phyloP scores from a whole-genome alignment of 73 alveolate genomes.

The Symbiodinium natans region DNA sequence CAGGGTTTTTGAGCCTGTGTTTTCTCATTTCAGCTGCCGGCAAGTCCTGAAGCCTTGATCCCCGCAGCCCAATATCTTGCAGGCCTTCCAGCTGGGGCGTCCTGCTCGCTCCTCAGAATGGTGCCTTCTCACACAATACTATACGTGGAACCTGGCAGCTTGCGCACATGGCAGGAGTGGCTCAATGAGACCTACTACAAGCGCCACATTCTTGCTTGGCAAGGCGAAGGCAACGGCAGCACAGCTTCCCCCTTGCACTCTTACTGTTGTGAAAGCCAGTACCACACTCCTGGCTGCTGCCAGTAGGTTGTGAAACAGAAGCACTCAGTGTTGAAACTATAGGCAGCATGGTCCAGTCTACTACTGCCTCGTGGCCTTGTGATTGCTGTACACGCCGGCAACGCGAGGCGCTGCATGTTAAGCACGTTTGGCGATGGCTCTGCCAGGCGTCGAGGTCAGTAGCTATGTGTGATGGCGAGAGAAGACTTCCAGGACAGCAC shows the following conservation, averaged over 20 bases:
- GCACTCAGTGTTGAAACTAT: too few species aligned
- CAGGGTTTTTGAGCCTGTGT: background rate
- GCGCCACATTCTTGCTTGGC: background rate
- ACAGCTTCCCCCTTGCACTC: too few species aligned
- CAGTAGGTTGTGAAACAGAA: too few species aligned
- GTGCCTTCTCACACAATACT: background rate
- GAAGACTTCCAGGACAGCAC: background rate
- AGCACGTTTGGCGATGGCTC: too few species aligned
- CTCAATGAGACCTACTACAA: conserved; percentile 12
- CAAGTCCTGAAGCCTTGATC: background rate
- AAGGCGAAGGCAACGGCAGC: too few species aligned
- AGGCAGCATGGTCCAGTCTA: too few species aligned
- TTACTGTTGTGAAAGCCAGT: too few species aligned
- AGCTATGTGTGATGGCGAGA: background rate
- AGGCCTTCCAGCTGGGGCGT: background rate
- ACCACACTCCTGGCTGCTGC: too few species aligned
- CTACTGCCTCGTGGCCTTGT: too few species aligned
- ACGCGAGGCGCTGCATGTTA: too few species aligned
- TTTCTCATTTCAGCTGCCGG: background rate
- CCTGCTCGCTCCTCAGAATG: background rate
- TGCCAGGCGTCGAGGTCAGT: background rate
- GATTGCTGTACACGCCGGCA: too few species aligned
- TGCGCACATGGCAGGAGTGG: background rate
- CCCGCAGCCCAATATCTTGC: background rate
- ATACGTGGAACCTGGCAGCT: too few species aligned